phyloP scores from a whole-genome alignment of 1,284 basidiomycete species.

The Sanghuangporus baumii region DNA sequence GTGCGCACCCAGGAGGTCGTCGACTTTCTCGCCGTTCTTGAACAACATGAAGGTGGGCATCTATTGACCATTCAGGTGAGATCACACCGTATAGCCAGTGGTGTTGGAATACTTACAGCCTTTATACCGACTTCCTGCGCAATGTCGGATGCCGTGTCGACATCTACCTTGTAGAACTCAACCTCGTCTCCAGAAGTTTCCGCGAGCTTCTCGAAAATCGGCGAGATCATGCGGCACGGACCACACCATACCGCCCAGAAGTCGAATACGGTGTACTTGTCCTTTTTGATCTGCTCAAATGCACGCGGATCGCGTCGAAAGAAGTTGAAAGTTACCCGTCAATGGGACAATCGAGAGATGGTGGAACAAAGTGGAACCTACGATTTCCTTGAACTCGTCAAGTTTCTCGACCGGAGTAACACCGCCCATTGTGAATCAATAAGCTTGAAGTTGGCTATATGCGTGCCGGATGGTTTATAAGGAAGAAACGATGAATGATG shows the following conservation, averaged over 20 bases:
- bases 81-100: not conserved
- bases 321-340: too few relatives aligned
- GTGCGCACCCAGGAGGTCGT: slow-evolving; percentile 59
- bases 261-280: slow-evolving; percentile 63
- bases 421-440: slow-evolving; percentile 22
- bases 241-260: slow-evolving; percentile 76
- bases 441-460: slow-evolving; percentile 1
- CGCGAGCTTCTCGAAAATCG: slow-evolving; percentile 73
- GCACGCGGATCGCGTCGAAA: not conserved
- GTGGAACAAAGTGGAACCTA: slow-evolving; percentile 24
- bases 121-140: slow-evolving; percentile 66
- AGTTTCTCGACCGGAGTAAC: slow-evolving; percentile 46
- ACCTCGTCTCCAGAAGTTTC: slow-evolving; percentile 32
- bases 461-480: not conserved
- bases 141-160: slow-evolving; percentile 54
- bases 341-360: too few relatives aligned
- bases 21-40: slow-evolving; percentile 61
- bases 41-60: slow-evolving; percentile 79
- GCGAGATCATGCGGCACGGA: slow-evolving; percentile 75
- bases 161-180: slow-evolving; percentile 80
- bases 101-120: slow-evolving; percentile 41
- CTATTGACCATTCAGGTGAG: slow-evolving; percentile 22
- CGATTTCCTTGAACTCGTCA: slow-evolving; percentile 50
- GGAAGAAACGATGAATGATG: not conserved
- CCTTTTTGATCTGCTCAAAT: slow-evolving; percentile 47